Evolutionary conservation across 2,329 filamentous ascomycete genomes (phyloP).

Genomic region (Aspergillus sergii): DNA sequence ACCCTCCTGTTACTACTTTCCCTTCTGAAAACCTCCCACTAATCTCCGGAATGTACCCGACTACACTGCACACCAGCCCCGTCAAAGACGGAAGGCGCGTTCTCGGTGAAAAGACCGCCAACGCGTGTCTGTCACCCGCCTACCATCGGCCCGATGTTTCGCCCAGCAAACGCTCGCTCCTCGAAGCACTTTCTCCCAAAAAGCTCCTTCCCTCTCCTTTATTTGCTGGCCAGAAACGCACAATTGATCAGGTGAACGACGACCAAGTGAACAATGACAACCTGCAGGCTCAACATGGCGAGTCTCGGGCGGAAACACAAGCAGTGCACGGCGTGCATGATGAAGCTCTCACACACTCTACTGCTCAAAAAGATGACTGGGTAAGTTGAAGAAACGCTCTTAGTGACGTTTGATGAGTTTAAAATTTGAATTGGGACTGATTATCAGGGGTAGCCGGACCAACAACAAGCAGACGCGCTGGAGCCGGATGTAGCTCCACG

Average conservation of each 20-base stretch:
- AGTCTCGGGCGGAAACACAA: constrained; percentile 5
- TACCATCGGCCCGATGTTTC: constrained; percentile 24
- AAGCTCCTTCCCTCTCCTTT: constrained; percentile 37
- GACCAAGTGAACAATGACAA: constrained; percentile 17
- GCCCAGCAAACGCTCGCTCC: constrained; percentile 31
- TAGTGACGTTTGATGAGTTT: neutral
- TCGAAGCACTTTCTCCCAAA: constrained; percentile 29
- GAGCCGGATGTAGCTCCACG: constrained; percentile 11
- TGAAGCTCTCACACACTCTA: constrained; percentile 19
- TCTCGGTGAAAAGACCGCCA: constrained; percentile 45
- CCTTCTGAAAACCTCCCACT: neutral
- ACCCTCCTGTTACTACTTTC: neutral
- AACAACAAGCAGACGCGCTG: constrained; percentile 23
- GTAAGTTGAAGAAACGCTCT: constrained; percentile 11
- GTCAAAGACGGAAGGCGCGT: constrained; percentile 42
- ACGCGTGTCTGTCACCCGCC: constrained; percentile 43
- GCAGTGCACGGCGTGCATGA: constrained; percentile 5
- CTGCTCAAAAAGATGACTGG: constrained; percentile 20
- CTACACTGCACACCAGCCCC: constrained; percentile 32
- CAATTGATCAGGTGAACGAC: constrained; percentile 43
- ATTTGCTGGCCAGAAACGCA: constrained; percentile 44
- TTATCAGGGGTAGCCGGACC: constrained; percentile 11
- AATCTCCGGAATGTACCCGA: constrained; percentile 10
- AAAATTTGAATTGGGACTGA: constrained; percentile 2
- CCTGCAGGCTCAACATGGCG: constrained; percentile 2